These are phyloP conservation scores for Umbelopsis sp. DNA, from an alignment of 192 early-diverging fungal species.

Conservation along the genomic window DNA sequence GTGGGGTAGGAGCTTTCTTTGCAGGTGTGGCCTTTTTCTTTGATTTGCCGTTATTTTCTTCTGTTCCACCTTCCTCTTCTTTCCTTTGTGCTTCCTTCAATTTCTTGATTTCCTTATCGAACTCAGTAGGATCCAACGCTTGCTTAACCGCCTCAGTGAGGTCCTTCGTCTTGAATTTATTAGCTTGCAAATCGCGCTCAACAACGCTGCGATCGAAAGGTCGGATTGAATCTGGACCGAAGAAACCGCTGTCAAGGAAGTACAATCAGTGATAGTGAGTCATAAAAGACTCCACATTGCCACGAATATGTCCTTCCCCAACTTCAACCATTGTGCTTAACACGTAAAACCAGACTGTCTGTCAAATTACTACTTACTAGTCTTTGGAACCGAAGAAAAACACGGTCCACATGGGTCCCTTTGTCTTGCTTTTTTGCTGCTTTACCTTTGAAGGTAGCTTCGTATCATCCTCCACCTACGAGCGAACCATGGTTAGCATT, in stretches of 20 bases:
- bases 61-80: slow-evolving; percentile 25
- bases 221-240: slow-evolving; percentile 42
- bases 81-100: slow-evolving; percentile 16
- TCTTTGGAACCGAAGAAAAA: slow-evolving; percentile 48
- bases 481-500: neutral
- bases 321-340: neutral
- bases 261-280: neutral
- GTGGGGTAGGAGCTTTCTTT: slow-evolving; percentile 1
- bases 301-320: neutral
- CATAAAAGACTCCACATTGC: neutral
- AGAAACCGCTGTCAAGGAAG: slow-evolving; percentile 37
- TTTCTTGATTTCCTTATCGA: slow-evolving; percentile 20
- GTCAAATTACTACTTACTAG: slow-evolving; percentile 41
- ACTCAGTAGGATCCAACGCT: slow-evolving; percentile 38
- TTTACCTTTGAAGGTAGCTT: slow-evolving; percentile 38
- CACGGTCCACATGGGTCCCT: slow-evolving; percentile 43
- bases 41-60: slow-evolving; percentile 26
- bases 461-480: slow-evolving; percentile 46
- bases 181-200: slow-evolving; percentile 41
- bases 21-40: slow-evolving; percentile 11
- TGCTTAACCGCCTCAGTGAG: slow-evolving; percentile 37
- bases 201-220: slow-evolving; percentile 37
- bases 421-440: slow-evolving; percentile 43
- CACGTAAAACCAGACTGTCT: neutral
- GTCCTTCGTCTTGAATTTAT: slow-evolving; percentile 46